phyloP scores from a whole-genome alignment of 2,329 filamentous ascomycete species.

The Trematosphaeria pertusa region DNA sequence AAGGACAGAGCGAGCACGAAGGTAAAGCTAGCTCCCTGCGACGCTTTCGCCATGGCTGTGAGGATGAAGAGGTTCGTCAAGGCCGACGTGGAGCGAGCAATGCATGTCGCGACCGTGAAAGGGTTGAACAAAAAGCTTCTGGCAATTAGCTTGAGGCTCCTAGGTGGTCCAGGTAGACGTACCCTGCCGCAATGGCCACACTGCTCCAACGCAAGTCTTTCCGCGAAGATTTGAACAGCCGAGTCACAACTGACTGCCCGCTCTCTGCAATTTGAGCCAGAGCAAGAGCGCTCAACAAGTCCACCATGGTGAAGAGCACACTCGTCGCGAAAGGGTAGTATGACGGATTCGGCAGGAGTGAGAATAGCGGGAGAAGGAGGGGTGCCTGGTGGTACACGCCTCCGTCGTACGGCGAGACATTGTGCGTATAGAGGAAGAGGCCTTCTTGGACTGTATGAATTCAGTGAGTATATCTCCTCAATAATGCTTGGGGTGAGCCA shows the following conservation, averaged over 20 bases:
- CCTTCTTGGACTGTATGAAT: conserved; percentile 82
- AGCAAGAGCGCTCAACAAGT: conserved; percentile 82
- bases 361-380: conserved; percentile 88
- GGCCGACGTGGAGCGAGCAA: conserved; percentile 86
- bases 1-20: conserved; percentile 86
- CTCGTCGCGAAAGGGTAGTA: conserved; percentile 75
- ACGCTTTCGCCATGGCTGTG: conserved; percentile 80
- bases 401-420: conserved; percentile 96
- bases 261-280: conserved; percentile 82
- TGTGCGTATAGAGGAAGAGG: conserved; percentile 92
- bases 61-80: conserved; percentile 91
- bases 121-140: conserved; percentile 89
- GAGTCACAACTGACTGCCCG: conserved; percentile 76
- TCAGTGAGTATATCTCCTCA: not conserved
- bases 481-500: conserved; percentile 16
- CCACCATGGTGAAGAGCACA: conserved; percentile 79
- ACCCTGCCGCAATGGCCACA: conserved; percentile 79
- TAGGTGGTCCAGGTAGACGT: conserved; percentile 25
- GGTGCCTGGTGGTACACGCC: conserved; percentile 82
- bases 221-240: conserved; percentile 78
- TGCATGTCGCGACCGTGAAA: conserved; percentile 88
- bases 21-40: conserved; percentile 72
- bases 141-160: conserved; percentile 20
- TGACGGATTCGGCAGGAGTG: conserved; percentile 76
- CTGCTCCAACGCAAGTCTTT: conserved; percentile 77